Evolutionary conservation across 805 yeast species (phyloP).

Genomic region (Yarrowia yakushimensis): DNA sequence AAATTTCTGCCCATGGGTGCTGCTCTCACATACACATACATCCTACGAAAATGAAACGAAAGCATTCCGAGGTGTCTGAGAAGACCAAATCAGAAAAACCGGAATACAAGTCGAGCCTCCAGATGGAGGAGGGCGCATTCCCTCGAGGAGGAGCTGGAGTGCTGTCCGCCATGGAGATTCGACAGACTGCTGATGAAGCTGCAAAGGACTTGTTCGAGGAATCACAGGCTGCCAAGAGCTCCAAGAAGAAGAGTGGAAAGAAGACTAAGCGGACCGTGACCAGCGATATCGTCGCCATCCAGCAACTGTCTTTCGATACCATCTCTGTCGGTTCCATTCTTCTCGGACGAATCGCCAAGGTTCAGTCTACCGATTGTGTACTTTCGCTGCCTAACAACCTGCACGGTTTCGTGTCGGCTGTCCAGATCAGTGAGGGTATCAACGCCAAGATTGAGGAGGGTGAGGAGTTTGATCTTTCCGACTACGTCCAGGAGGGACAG

Average conservation of each 20-base stretch:
- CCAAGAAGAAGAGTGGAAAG: slow-evolving; percentile 39
- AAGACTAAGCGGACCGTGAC: background rate
- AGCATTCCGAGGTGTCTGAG: slow-evolving; percentile 21
- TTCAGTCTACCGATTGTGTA: slow-evolving; percentile 60
- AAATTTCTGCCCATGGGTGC: slow-evolving; percentile 7
- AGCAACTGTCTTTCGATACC: slow-evolving; percentile 58
- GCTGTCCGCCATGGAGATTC: slow-evolving; percentile 83
- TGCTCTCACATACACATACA: slow-evolving; percentile 5
- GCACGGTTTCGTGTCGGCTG: slow-evolving; percentile 71
- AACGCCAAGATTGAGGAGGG: slow-evolving; percentile 48
- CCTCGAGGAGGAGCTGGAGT: slow-evolving; percentile 90
- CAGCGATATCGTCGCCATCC: slow-evolving; percentile 40
- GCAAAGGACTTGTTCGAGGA: slow-evolving; percentile 59
- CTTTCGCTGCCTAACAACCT: slow-evolving; percentile 77
- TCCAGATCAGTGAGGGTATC: slow-evolving; percentile 53
- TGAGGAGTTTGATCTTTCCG: slow-evolving; percentile 42
- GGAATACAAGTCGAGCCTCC: slow-evolving; percentile 26
- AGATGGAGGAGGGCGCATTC: slow-evolving; percentile 54
- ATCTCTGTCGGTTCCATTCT: slow-evolving; percentile 69
- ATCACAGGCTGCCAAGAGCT: slow-evolving; percentile 31
- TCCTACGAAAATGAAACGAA: slow-evolving; percentile 19
- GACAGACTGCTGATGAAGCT: slow-evolving; percentile 90
- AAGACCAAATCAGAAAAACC: slow-evolving; percentile 6
- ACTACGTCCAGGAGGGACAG: slow-evolving; percentile 66
- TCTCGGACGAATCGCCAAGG: slow-evolving; percentile 67